Base-by-base conservation (phyloP, 2,329 filamentous ascomycete species). In the Diaporthe batatas region DNA sequence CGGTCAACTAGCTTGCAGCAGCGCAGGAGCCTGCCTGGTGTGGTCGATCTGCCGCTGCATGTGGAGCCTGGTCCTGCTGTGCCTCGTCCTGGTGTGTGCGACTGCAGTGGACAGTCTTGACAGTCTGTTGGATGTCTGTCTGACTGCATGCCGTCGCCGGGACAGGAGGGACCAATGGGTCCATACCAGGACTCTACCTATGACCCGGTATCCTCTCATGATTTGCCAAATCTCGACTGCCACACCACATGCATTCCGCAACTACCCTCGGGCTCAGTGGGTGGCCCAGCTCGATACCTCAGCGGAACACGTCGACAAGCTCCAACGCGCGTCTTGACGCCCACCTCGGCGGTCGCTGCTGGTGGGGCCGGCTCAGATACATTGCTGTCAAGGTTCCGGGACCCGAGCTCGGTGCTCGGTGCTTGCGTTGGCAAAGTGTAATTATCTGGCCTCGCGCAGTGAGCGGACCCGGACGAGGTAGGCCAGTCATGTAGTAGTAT, bases 21-120 rank as follows among this genome's bases (percentile, higher is more conserved):
- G 44, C 51, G 36, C 53, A 47, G n/a, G 49, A 58, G 71, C 53
- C 68, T 67, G 53, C 57, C 64, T 55, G 70, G 58, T 58, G 70
- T 58, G 70, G 67, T 70, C 71, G 57, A 70, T 70, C 67, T 70
- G 71, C 71, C 39, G 67, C 57, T 62, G 32, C 57, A 23, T 23
- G 62, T 67, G 62, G 62, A 49, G 62, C 62, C 47, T 18, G 44
- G 62, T 25, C 32, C 62, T 65, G 44, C 14, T 67, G 62, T 67
- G 62, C 47, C 62, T 39, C 49, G 62, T 34, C 44, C 36, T 36
- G 44, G 62, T 39, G n/a, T 53, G n/a, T 36, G 32, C 32, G 47
- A 53, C 6, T 53, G 44, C 12, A 39, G 2, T 25, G 32, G 62
- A 23, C 34, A 51, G 59, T 51, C 42, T 25, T n/a, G 62, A 23